phyloP scores from a whole-genome alignment of 768 basidiomycete species.

The Leucosporidium scottii region DNA sequence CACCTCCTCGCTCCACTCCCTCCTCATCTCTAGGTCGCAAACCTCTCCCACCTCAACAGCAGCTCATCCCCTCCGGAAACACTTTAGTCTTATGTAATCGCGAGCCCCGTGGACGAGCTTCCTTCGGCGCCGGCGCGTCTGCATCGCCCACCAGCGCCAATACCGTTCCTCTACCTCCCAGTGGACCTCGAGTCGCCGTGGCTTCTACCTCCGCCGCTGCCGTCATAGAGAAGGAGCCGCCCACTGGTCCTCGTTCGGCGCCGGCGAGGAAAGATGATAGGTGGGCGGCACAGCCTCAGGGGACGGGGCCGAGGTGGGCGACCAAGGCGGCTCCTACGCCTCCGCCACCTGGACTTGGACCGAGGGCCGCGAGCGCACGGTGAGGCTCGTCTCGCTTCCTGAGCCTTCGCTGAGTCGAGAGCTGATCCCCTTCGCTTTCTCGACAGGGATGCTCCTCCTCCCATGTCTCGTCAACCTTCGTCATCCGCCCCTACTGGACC shows the following conservation, averaged over 20 bases:
- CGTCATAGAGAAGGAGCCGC: not conserved
- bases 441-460: no score
- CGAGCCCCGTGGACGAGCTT: not conserved
- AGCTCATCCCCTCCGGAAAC: not conserved
- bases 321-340: not conserved
- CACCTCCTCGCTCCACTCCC: not conserved
- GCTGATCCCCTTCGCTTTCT: no score
- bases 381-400: no score
- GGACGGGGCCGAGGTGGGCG: not conserved
- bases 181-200: not conserved
- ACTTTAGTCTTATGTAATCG: no score
- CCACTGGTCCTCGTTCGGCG: no score
- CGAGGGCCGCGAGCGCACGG: not conserved
- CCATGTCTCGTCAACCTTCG: no score
- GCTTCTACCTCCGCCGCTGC: not conserved
- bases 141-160: not conserved
- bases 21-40: not conserved
- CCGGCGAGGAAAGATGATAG: not conserved
- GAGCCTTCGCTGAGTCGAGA: no score
- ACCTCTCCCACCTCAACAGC: slow-evolving; percentile 1
- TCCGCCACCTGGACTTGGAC: not conserved
- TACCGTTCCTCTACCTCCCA: not conserved
- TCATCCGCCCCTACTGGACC: no score
- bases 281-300: not conserved
- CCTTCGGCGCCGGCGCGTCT: not conserved